These are phyloP conservation scores for Eudorina sp. DNA, from an alignment of 139 green algal genomes.

Conservation along the genomic window DNA sequence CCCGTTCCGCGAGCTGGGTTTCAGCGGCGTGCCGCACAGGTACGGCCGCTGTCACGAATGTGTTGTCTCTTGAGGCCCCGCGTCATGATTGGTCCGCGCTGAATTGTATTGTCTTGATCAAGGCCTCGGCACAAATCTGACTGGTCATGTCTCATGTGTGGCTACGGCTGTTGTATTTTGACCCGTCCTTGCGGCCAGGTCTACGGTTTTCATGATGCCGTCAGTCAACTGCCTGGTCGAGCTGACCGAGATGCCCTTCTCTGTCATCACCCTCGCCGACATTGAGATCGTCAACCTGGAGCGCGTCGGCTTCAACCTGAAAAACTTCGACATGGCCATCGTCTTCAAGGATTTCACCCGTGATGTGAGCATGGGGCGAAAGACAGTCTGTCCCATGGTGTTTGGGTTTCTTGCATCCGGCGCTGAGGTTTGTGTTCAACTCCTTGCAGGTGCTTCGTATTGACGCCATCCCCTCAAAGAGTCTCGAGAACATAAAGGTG, in stretches of 20 bases:
- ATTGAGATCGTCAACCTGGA: slow-evolving; percentile 98
- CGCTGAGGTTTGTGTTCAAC: too few relatives aligned
- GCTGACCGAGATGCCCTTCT: slow-evolving; percentile 96
- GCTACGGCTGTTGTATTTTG: background rate
- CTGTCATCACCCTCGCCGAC: slow-evolving; percentile 84
- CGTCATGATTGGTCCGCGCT: background rate
- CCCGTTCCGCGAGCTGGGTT: slow-evolving; percentile 96
- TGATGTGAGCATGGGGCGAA: slow-evolving; percentile 31
- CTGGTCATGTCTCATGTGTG: background rate
- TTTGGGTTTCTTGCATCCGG: too few relatives aligned
- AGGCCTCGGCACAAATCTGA: too few relatives aligned
- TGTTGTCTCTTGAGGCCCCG: slow-evolving; percentile 22
- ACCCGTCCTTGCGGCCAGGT: too few relatives aligned
- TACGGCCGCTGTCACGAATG: slow-evolving; percentile 40
- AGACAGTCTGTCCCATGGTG: too few relatives aligned
- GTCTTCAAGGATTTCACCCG: slow-evolving; percentile 90
- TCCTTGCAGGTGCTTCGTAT: slow-evolving; percentile 84
- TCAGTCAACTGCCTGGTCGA: slow-evolving; percentile 98
- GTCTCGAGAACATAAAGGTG: slow-evolving; percentile 95
- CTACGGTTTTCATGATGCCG: slow-evolving; percentile 85
- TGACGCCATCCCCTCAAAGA: slow-evolving; percentile 90
- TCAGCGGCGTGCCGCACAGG: slow-evolving; percentile 90
- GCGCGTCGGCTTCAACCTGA: slow-evolving; percentile 97
- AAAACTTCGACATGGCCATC: slow-evolving; percentile 99
- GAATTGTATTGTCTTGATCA: too few relatives aligned